Base-by-base conservation (phyloP, 2,329 filamentous ascomycete species). In the Teratosphaeria gauchensis region DNA sequence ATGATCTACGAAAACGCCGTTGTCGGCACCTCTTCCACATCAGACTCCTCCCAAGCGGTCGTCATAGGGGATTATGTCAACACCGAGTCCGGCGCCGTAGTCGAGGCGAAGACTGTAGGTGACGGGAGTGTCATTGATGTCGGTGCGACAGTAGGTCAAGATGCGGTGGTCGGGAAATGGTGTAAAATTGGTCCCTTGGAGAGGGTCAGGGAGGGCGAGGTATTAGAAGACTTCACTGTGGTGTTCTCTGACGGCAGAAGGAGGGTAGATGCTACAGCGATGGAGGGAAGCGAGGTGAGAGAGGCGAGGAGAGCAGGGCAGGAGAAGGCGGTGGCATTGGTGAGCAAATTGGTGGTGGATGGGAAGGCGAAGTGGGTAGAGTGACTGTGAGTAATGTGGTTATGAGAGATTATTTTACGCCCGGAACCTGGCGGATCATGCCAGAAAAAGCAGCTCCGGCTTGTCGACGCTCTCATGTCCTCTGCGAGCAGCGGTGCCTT, bases 1-100 rank as follows among this genome's bases (percentile, higher is more conserved):
- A 88, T 96, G 53, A 80, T 97, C 51, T 84, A 88, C 65, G 94
- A 97, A 68, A 78, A 78, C 38, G 75, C 76, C 16, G 67, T 72
- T 24, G 68, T 80, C 60, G 60, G 70, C 61, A 60, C 63, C 46
- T 53, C 63, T 35, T 54, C 52, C 1, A 28, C n/a, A 3, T 58
- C 54, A 48, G 54, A 55, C 31, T 61, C 35, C n/a, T 69, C 61
- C 6, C 56, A 57, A 3, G 73, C 71, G 11, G 72, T 74, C 2
- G 64, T 72, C 11, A 60, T 80, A 46, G 76, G 74, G 4, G 66
- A 68, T n/a, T 71, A 73, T 59, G 76, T 78, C 3, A 73, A 70
- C 1, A 71, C 80, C 30, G 77, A 79, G 64, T 72, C 73, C 16
- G 73, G 72, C 35, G 75, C 75, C 5, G 59, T 75, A 3, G 73